A percentile compares a stretch with the other conserved stretches of the same genome.
Evolutionary conservation across 352 stramenopile genomes (phyloP).

Genomic region (Sclerospora graminicola): DNA sequence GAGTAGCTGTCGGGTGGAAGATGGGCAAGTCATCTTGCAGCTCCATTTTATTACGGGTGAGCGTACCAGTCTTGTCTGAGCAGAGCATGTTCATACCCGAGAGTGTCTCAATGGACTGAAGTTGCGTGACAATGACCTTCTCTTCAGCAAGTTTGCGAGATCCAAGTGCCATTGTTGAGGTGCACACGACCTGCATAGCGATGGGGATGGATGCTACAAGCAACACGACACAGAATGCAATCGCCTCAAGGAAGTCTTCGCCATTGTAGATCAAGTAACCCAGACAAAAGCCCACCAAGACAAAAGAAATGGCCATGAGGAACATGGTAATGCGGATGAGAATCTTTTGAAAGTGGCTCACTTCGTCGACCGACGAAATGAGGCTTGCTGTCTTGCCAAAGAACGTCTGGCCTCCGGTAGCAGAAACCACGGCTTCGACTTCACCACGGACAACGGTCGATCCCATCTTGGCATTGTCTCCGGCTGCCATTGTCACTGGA

Average conservation of each 20-base stretch:
- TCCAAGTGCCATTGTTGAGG: conserved; percentile 89
- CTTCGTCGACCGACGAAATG: conserved; percentile 63
- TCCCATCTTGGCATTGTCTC: conserved; percentile 83
- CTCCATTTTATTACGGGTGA: conserved; percentile 93
- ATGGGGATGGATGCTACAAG: conserved; percentile 90
- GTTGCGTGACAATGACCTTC: conserved; percentile 88
- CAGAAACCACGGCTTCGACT: conserved; percentile 86
- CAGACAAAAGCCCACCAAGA: conserved; percentile 83
- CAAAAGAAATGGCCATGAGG: conserved; percentile 79
- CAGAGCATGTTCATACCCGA: conserved; percentile 91
- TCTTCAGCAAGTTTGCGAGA: conserved; percentile 84
- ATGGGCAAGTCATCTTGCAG: conserved; percentile 88
- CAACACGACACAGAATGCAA: conserved; percentile 87
- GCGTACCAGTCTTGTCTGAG: conserved; percentile 94
- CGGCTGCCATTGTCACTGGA: conserved; percentile 74
- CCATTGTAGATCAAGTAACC: conserved; percentile 81
- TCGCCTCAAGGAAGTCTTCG: conserved; percentile 56
- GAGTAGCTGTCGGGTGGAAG: conserved; percentile 64
- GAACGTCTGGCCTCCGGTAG: conserved; percentile 88
- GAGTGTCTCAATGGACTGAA: conserved; percentile 89
- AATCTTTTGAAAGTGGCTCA: conserved; percentile 87
- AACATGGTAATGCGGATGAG: conserved; percentile 88
- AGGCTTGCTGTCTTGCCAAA: conserved; percentile 83
- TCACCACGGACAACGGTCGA: conserved; percentile 85
- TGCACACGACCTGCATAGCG: conserved; percentile 89